phyloP scores from a whole-genome alignment of 129 eudicot genomes.

The Kitagawia praeruptora region DNA sequence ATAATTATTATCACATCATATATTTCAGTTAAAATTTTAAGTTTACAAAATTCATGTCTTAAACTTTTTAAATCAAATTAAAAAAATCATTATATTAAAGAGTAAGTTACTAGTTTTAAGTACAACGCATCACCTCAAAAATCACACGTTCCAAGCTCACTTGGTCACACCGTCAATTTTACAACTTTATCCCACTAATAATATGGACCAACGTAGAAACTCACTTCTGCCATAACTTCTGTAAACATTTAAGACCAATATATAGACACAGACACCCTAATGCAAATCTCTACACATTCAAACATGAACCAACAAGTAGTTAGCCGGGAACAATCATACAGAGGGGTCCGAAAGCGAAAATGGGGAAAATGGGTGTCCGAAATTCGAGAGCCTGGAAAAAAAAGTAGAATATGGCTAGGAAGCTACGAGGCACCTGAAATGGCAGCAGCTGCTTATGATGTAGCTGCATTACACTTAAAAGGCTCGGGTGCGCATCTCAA shows the following conservation, averaged over 20 bases:
- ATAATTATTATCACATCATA: too few relatives aligned
- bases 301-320: neutral
- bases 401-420: slow-evolving; percentile 34
- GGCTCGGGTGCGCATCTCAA: slow-evolving; percentile 24
- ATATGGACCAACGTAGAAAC: slow-evolving; percentile 22
- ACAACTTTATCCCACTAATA: slow-evolving; percentile 23
- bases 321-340: neutral
- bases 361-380: slow-evolving; percentile 48
- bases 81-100: too few relatives aligned
- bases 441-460: slow-evolving; percentile 41
- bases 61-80: too few relatives aligned
- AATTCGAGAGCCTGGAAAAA: slow-evolving; percentile 33
- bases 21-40: too few relatives aligned
- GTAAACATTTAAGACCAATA: neutral
- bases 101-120: too few relatives aligned
- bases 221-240: slow-evolving; percentile 1
- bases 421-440: slow-evolving; percentile 31
- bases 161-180: slow-evolving; percentile 15
- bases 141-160: neutral
- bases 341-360: slow-evolving; percentile 31
- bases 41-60: too few relatives aligned
- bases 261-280: neutral
- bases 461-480: slow-evolving; percentile 26
- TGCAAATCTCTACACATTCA: neutral
- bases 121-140: neutral